A percentile compares a stretch with the other conserved stretches of the same genome.
phyloP scores from a whole-genome alignment of 169 alveolate genomes.

The Besnoitia besnoiti region DNA sequence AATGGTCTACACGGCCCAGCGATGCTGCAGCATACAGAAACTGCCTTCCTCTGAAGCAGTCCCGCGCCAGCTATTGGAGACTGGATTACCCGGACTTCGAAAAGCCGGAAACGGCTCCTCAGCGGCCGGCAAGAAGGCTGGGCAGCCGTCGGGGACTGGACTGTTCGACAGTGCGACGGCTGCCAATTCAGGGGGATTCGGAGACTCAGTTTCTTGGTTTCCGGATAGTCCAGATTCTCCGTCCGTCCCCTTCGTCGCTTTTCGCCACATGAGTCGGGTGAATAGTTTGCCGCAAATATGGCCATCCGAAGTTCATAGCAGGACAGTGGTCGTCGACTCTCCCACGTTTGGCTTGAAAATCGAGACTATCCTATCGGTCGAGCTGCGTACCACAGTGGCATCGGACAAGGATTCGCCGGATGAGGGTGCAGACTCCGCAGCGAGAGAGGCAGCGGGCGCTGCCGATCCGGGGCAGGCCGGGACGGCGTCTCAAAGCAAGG shows the following conservation, averaged over 20 bases:
- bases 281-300: neutral
- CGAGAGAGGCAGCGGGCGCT: neutral
- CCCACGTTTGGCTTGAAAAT: conserved; percentile 11
- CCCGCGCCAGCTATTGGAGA: neutral
- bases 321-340: neutral
- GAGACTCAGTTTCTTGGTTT: neutral
- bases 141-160: too few relatives aligned
- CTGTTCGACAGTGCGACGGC: too few relatives aligned
- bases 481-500: too few relatives aligned
- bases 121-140: neutral
- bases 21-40: conserved; percentile 4
- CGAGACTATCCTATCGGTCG: conserved; percentile 22
- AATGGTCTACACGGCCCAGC: neutral
- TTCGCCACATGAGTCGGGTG: neutral
- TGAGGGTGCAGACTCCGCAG: neutral
- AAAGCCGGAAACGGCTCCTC: neutral
- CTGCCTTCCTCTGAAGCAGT: neutral
- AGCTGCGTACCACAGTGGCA: neutral
- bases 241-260: neutral
- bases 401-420: neutral
- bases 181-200: too few relatives aligned
- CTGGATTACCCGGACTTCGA: too few relatives aligned
- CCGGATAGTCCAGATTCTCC: neutral
- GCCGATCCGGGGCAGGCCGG: neutral
- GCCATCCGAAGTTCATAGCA: neutral